Base-by-base conservation (phyloP, 441 rosid species). In the Kokia cookei region DNA sequence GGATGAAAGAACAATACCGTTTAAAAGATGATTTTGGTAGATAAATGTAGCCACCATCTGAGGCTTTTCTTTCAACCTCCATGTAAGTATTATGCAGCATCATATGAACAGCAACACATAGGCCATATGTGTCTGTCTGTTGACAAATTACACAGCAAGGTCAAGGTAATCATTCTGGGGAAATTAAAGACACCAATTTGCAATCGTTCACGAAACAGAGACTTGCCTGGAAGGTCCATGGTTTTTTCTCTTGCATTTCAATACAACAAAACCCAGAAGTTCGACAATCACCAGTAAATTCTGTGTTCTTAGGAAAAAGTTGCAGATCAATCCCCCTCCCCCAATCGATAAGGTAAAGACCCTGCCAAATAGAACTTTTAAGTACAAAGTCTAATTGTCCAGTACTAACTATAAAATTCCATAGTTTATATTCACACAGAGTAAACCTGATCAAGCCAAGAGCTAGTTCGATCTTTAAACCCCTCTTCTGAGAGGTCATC, bases 301-400 rank as follows among this genome's bases (percentile, higher is more conserved):
- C 74, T 9, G 69, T 78, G 78, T 80, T 79, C n/a, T 84, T 84
- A 5, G 94, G 87, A 81, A 94, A 94, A 69, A 91, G 91, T 71
- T 78, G 85, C 82, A 91, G 78, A 83, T 94, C 98, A 83, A 94
- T 93, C 62, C 93, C 98, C 82, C 91, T 89, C 22, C 99, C 99
- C 97, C 97, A 94, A 76, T 94, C 99, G 55, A 94, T 93, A 71
- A 94, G 94, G 85, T 96, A 94, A 6, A 94, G 96, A 82, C 99
- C 98, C 99, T 93, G 82, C 80, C 72, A 7, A 22, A 77, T 24
- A 27, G 45, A 73, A 79, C 19, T 47, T 15, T 63, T 55, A 63
- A 73, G 40, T 64, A 27, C 48, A 35, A 27, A 76, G 48, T 27
- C 65, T 65, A 53, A 65, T 15, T 54, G 40, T n/a, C 50, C n/a